A percentile compares a stretch with the other conserved stretches of the same genome.
These are phyloP conservation scores for Talaromyces sp. DNA, from an alignment of 2,329 filamentous ascomycete genomes.

Conservation along the genomic window DNA sequence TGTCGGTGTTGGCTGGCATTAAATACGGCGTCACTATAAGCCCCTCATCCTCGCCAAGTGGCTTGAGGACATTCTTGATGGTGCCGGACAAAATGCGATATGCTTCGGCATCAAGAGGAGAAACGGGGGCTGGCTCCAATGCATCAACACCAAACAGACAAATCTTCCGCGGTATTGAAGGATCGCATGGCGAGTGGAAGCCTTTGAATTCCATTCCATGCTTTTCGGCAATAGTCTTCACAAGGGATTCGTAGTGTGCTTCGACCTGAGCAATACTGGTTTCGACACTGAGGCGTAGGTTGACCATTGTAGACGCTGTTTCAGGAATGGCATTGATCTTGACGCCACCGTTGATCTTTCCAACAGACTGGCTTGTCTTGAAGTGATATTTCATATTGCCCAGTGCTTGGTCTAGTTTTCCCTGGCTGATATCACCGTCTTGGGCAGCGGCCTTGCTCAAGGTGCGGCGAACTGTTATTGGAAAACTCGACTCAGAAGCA, in stretches of 20 bases:
- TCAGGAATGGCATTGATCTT: constrained; percentile 57
- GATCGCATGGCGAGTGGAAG: constrained; percentile 13
- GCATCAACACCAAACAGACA: constrained; percentile 34
- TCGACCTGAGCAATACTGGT: constrained; percentile 44
- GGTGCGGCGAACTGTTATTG: constrained; percentile 35
- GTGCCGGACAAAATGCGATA: constrained; percentile 18
- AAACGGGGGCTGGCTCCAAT: constrained; percentile 26
- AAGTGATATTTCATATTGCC: constrained; percentile 43
- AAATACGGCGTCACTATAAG: constrained; percentile 47
- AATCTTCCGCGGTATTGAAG: constrained; percentile 13
- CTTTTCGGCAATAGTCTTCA: constrained; percentile 43
- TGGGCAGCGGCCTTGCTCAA: constrained; percentile 30
- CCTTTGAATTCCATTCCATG: constrained; percentile 28
- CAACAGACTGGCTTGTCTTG: constrained; percentile 53
- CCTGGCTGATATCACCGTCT: constrained; percentile 17
- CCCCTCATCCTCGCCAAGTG: constrained; percentile 31
- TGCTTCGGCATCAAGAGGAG: constrained; percentile 16
- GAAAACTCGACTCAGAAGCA: constrained; percentile 45
- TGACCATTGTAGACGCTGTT: constrained; percentile 47
- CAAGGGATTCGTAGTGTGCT: constrained; percentile 41
- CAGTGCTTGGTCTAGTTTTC: constrained; percentile 1
- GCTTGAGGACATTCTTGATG: constrained; percentile 14
- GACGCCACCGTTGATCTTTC: constrained; percentile 50
- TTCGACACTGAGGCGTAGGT: constrained; percentile 55
- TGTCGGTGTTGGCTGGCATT: constrained; percentile 52